These are phyloP conservation scores for Microdochium trichocladiopsis DNA, from an alignment of 2,329 filamentous ascomycete species.

Conservation along the genomic window DNA sequence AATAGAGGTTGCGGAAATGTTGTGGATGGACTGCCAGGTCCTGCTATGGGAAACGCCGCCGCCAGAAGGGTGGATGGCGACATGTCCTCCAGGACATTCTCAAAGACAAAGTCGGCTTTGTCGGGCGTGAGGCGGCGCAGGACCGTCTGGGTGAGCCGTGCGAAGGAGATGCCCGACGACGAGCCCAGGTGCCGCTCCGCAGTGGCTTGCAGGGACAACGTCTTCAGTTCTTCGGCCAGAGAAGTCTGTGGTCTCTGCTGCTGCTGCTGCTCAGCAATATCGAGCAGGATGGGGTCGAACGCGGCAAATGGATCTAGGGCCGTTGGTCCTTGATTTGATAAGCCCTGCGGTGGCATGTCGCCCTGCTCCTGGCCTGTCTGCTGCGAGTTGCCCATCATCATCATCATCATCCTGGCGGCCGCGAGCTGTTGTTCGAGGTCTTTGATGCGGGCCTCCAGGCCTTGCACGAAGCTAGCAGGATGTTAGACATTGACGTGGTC, in stretches of 20 bases:
- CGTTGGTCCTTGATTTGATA: too few species aligned
- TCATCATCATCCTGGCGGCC: neutral
- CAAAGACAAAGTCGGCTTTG: conserved; percentile 32
- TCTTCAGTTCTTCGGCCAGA: neutral
- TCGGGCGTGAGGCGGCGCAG: conserved; percentile 32
- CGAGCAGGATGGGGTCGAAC: conserved; percentile 1
- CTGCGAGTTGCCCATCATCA: neutral
- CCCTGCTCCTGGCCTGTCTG: too few species aligned
- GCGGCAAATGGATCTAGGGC: neutral
- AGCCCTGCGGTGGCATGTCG: too few species aligned
- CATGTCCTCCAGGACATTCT: conserved; percentile 6
- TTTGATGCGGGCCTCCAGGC: conserved; percentile 17
- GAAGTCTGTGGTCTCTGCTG: neutral
- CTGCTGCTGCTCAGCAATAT: conserved; percentile 1
- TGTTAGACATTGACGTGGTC: neutral
- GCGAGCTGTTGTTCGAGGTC: conserved; percentile 9
- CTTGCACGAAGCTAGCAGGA: conserved; percentile 26
- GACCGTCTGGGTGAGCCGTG: conserved; percentile 32
- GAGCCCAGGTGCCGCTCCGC: conserved; percentile 36
- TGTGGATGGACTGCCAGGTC: conserved; percentile 9
- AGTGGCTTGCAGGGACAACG: conserved; percentile 32
- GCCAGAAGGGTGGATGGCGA: conserved; percentile 16
- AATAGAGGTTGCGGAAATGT: conserved; percentile 18
- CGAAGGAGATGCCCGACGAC: conserved; percentile 35
- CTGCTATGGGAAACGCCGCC: conserved; percentile 12